A percentile compares a stretch with the other conserved stretches of the same genome.
Conservation (phyloP, 2,329 filamentous ascomycete genomes). For the Neonectria coccinea region DNA sequence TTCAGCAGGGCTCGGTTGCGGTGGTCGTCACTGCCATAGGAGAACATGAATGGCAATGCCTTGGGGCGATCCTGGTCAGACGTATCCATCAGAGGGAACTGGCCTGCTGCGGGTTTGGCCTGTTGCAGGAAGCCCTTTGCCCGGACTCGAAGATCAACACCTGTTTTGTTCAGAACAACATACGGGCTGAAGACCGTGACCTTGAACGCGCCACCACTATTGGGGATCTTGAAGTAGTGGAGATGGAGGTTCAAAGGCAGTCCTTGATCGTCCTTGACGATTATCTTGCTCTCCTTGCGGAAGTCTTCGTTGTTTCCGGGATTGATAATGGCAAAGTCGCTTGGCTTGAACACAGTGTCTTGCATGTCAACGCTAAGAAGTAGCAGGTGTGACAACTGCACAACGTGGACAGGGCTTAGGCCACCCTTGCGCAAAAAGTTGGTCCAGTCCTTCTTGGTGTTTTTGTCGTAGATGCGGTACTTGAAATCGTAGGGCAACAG, state of each 20-base stretch:
- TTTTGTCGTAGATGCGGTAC: slow-evolving; percentile 98
- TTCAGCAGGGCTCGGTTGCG: slow-evolving; percentile 91
- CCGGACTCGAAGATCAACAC: slow-evolving; percentile 86
- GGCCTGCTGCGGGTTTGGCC: slow-evolving; percentile 84
- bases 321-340: slow-evolving; percentile 98
- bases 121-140: slow-evolving; percentile 90
- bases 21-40: slow-evolving; percentile 87
- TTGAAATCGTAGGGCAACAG: slow-evolving; percentile 98
- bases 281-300: slow-evolving; percentile 80
- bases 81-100: slow-evolving; percentile 68
- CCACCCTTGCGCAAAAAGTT: slow-evolving; percentile 98
- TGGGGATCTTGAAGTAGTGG: slow-evolving; percentile 90
- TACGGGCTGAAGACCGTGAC: slow-evolving; percentile 96
- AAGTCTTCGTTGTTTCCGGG: slow-evolving; percentile 89
- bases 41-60: slow-evolving; percentile 94
- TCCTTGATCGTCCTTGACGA: slow-evolving; percentile 87
- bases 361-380: slow-evolving; percentile 96
- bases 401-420: slow-evolving; percentile 95
- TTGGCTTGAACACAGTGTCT: slow-evolving; percentile 92
- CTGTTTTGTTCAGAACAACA: slow-evolving; percentile 94
- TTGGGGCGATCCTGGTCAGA: slow-evolving; percentile 71
- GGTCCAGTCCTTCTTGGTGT: slow-evolving; percentile 98
- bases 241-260: slow-evolving; percentile 83
- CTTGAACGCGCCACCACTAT: slow-evolving; percentile 95
- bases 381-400: slow-evolving; percentile 92